Conservation (phyloP, 140 eudicot species). For the Erigeron philadelphicus region DNA sequence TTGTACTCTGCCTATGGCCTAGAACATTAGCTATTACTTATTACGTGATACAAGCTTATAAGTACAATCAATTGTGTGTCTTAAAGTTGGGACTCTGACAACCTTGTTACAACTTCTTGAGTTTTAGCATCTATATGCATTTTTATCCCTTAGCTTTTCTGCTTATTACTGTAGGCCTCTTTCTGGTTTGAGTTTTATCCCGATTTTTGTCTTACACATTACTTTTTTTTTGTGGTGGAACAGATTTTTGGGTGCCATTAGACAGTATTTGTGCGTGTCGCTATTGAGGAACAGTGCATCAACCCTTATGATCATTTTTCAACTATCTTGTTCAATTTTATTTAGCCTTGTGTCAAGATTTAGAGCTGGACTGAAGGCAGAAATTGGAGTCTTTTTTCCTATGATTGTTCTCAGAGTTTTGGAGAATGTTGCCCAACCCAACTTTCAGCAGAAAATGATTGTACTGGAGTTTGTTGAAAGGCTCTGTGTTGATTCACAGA, state of each 20-base stretch:
- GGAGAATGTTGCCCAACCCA: conserved; percentile 91
- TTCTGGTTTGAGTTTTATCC: not conserved
- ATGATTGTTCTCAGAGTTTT: conserved; percentile 92
- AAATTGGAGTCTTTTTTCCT: conserved; percentile 94
- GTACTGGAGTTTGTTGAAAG: conserved; percentile 82
- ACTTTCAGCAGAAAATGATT: conserved; percentile 86
- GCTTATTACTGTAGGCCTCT: conserved; percentile 3
- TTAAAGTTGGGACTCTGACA: not conserved
- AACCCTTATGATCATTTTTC: conserved; percentile 86
- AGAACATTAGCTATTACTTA: conserved; percentile 7
- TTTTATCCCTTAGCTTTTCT: conserved; percentile 6
- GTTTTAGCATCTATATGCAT: conserved; percentile 3
- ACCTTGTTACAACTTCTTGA: not conserved
- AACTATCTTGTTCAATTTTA: conserved; percentile 95
- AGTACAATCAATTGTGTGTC: not conserved
- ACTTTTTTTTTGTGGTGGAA: conserved; percentile 20
- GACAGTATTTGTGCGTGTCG: conserved; percentile 87
- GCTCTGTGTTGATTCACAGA: conserved; percentile 92
- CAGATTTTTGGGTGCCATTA: conserved; percentile 95
- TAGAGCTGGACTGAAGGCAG: conserved; percentile 97
- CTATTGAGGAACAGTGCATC: conserved; percentile 95
- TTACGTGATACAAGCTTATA: conserved; percentile 1
- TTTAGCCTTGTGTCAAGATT: conserved; percentile 91
- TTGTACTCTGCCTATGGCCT: conserved; percentile 3
- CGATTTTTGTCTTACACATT: conserved; percentile 18